Percentiles rank a stretch among this genome's conserved stretches.
These are phyloP conservation scores for Hymenoscyphus fructigenus DNA, from an alignment of 2,329 filamentous ascomycete species.

Conservation along the genomic window DNA sequence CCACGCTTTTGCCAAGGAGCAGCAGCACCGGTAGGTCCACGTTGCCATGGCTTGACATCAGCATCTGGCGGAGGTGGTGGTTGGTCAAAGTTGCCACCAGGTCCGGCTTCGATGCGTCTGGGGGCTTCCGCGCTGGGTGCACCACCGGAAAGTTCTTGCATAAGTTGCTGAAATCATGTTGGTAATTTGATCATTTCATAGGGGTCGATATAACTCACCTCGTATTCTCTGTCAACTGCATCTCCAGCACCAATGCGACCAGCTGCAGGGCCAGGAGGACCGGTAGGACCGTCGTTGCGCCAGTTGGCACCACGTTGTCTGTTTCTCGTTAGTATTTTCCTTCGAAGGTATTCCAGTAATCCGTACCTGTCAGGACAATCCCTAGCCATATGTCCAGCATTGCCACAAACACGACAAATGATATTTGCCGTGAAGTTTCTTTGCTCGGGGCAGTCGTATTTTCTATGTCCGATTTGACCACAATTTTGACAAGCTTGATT, in stretches of 20 bases:
- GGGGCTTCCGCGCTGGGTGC: slow-evolving; percentile 59
- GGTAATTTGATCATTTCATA: slow-evolving; percentile 9
- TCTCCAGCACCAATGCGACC: slow-evolving; percentile 73
- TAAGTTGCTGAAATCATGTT: slow-evolving; percentile 71
- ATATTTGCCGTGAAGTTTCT: slow-evolving; percentile 99
- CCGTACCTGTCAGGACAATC: slow-evolving; percentile 85
- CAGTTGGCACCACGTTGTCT: slow-evolving; percentile 78
- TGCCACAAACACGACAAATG: slow-evolving; percentile 96
- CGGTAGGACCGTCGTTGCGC: slow-evolving; percentile 71
- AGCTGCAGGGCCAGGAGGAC: slow-evolving; percentile 50
- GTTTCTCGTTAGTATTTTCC: slow-evolving; percentile 38
- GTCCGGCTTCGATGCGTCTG: slow-evolving; percentile 83
- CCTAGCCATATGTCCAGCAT: slow-evolving; percentile 96
- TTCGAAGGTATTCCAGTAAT: neutral
- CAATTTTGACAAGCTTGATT: slow-evolving; percentile 99
- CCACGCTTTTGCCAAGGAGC: slow-evolving; percentile 69
- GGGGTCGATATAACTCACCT: slow-evolving; percentile 59
- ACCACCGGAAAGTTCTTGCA: slow-evolving; percentile 91
- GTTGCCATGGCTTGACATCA: slow-evolving; percentile 82
- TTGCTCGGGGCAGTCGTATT: slow-evolving; percentile 97
- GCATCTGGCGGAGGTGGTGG: slow-evolving; percentile 39
- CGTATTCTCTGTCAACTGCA: slow-evolving; percentile 89
- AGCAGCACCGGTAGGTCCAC: slow-evolving; percentile 77
- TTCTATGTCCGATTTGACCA: slow-evolving; percentile 97
- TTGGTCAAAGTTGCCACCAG: slow-evolving; percentile 57